Base-by-base conservation (phyloP, 2,329 filamentous ascomycete genomes). In the Microdochium nivale region DNA sequence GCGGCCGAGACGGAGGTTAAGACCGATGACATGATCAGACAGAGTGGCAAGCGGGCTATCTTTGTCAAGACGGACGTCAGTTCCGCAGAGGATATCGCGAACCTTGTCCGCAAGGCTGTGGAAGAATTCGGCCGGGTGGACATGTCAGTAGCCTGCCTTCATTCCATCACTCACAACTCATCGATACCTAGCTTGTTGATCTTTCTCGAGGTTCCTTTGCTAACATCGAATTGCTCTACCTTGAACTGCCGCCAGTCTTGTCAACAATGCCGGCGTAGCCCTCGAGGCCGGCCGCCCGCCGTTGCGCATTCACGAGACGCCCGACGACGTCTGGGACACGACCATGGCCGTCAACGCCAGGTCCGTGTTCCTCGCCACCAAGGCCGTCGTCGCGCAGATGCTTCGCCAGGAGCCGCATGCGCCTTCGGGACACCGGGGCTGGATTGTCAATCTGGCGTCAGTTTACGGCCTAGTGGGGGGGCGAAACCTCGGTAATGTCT, bases 261-360 rank as follows among this genome's bases (percentile, higher is more conserved):
- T 74, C 44, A 75, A 75, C 51, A 75, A 75, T 55, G 75, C 79
- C 0, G 79, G 79, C 0, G 70, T 81, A 1, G 67, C 64, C 0
- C 46, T 70, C 3, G 74, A 72, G 53, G 60, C 63, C 4, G 60
- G 51, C 2, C 53, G 50, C 1, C 62, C 65, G 1, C 67, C 66
- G 0, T 56, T 57, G 1, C 65, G 67, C 0, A 63, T 81, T 5
- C 79, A 80, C 63, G 58, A 75, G 49, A 70, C 70, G 3, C 55
- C 65, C 0, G 74, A 78, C 35, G 62, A 65, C 0, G 65, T 64
- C 0, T 82, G 72, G 66, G 73, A 81, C 37, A 43, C 52, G 2
- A 69, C 65, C 0, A 68, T 71, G 59, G 60, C 59, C 1, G 60
- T 73, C 14, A 73, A 74, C 44, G 51, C 58, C 8, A 68, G 62